Conservation (phyloP, 1,284 basidiomycete species). For the Marasmius tenuissimus region DNA sequence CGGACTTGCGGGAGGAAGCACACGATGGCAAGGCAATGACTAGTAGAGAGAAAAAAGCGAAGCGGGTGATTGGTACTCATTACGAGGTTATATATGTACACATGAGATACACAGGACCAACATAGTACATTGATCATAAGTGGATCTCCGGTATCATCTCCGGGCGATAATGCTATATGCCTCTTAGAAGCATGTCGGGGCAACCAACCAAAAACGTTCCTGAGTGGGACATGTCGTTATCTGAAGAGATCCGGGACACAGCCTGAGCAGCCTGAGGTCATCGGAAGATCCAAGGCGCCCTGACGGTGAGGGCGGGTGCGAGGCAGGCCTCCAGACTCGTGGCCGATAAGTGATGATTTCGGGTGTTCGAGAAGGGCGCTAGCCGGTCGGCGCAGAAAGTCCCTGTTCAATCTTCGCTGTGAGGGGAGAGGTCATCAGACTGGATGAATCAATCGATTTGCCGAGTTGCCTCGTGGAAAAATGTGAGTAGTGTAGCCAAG, state of each 20-base stretch:
- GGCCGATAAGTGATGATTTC: neutral
- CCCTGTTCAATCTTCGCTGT: neutral
- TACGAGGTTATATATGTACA: neutral
- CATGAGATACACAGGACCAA: neutral
- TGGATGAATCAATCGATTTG: too few relatives aligned
- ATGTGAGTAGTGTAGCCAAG: too few relatives aligned
- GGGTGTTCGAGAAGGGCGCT: neutral
- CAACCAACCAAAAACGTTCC: neutral
- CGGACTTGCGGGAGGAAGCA: neutral
- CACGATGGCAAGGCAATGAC: neutral
- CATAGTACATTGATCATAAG: neutral
- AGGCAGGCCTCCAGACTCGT: neutral
- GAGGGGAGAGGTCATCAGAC: too few relatives aligned
- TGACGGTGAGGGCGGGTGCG: neutral
- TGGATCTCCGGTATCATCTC: neutral
- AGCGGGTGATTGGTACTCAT: too few relatives aligned
- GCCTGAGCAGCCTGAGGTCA: neutral
- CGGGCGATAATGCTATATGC: neutral
- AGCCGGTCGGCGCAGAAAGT: neutral
- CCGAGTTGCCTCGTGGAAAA: too few relatives aligned
- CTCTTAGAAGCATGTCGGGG: neutral
- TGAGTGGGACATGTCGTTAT: neutral
- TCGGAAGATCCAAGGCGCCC: neutral
- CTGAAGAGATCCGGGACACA: conserved; percentile 1
- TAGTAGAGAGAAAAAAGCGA: neutral